Evolutionary conservation across 2,329 filamentous ascomycete species (phyloP).

Genomic region (Fusarium brevicatenulatum): DNA sequence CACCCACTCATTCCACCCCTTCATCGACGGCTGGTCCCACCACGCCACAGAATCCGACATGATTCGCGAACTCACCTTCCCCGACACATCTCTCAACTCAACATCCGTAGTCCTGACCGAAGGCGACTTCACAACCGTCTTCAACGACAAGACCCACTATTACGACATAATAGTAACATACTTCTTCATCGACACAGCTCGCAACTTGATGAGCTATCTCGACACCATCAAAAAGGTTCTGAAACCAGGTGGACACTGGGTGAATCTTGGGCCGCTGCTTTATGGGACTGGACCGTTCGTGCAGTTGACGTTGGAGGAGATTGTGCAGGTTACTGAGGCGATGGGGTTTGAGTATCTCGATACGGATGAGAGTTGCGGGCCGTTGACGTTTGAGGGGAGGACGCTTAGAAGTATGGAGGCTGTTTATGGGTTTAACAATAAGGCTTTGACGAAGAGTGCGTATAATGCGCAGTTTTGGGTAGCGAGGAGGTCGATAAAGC

Average conservation of each 20-base stretch:
- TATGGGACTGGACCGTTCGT: conserved; percentile 66
- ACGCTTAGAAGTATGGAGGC: conserved; percentile 59
- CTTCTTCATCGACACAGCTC: conserved; percentile 70
- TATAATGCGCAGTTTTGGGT: conserved; percentile 67
- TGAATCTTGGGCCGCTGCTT: conserved; percentile 66
- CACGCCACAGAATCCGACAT: conserved; percentile 60
- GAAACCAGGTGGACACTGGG: conserved; percentile 60
- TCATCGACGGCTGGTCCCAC: conserved; percentile 67
- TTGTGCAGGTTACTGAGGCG: conserved; percentile 57
- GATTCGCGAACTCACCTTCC: conserved; percentile 57
- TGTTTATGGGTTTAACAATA: conserved; percentile 62
- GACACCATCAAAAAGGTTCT: conserved; percentile 63
- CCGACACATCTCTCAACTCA: conserved; percentile 51
- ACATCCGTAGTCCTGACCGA: conserved; percentile 60
- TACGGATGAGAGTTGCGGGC: conserved; percentile 53
- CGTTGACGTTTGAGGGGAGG: conserved; percentile 53
- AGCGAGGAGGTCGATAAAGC: conserved; percentile 45
- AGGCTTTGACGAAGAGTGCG: conserved; percentile 61
- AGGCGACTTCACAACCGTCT: conserved; percentile 64
- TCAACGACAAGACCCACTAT: conserved; percentile 38
- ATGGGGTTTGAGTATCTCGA: conserved; percentile 64
- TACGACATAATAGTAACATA: conserved; percentile 65
- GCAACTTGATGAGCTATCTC: conserved; percentile 64
- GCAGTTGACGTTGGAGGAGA: conserved; percentile 65
- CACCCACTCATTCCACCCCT: conserved; percentile 57